Evolutionary conservation across 495 filamentous ascomycete genomes (phyloP), one percentile per base, ranked within the genome.

Genomic region (Delitschia confertaspora): DNA sequence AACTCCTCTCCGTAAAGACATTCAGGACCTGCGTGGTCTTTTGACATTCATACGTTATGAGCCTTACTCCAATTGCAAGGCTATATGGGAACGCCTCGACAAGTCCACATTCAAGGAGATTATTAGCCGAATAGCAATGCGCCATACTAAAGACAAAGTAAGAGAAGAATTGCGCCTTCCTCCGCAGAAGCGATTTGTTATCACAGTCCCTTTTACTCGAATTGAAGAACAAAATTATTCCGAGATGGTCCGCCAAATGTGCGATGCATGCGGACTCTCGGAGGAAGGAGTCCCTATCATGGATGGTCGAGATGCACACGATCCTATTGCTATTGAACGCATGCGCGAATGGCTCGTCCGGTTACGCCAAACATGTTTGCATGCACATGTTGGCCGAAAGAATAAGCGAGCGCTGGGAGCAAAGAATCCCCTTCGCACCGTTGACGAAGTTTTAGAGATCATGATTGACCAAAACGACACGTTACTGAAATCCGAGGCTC

Each of bases 161-260:
- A 74, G 85, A 30, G 69, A 77, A 24, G 87, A 98, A 43, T 64
- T 85, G 9, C 58, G 57, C 2, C 65, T 86, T 1, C 89, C 89
- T 9, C 70, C 75, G 2, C 89, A 96, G 56, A 83, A 79, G 47
- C 76, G 91, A 1, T 74, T 88, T 45, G 79, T 95, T 11, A 83
- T 98, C 38, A 91, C 83, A 0, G 76, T 89, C 40, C 87, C 89
- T 0, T 95, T 95, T 55, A 85, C 79, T 1, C 72, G 82, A 1
- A 71, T 95, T 13, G 91, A 98, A 56, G 82, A 95, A 52, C 83
- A 95, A 55, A 75, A 87, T 42, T 98, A 98, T 55, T 65, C 68
- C 13, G 71, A 75, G 26, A 57, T 88, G 1, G 85, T 84, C 42
- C 69, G 76, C 23, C 64, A 85, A 56, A 86, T 94, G 73, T 79